phyloP scores from a whole-genome alignment of 768 basidiomycete genomes.

The Kwoniella mangroviensis region DNA sequence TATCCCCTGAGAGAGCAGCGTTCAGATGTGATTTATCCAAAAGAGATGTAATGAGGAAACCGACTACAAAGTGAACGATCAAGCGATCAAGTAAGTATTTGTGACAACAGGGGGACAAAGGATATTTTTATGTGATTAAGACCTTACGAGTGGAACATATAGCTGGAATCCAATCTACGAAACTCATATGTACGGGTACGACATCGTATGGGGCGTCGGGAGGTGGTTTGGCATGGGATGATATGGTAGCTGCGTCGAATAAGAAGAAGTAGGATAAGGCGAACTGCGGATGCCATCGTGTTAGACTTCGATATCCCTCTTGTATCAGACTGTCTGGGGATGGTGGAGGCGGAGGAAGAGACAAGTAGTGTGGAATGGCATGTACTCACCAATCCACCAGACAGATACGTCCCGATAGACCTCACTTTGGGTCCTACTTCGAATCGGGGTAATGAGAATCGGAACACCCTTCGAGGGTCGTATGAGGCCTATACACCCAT shows the following conservation, averaged over 20 bases:
- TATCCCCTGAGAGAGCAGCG: slow-evolving; percentile 65
- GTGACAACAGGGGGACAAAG: slow-evolving; percentile 13
- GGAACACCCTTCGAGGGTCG: slow-evolving; percentile 83
- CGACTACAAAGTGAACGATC: slow-evolving; percentile 61
- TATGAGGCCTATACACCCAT: slow-evolving; percentile 64
- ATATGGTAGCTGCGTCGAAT: slow-evolving; percentile 88
- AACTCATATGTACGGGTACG: slow-evolving; percentile 78
- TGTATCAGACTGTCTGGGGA: too few relatives aligned
- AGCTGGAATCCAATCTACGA: slow-evolving; percentile 97
- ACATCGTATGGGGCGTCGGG: slow-evolving; percentile 72
- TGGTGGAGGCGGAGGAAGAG: too few relatives aligned
- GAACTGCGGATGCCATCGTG: slow-evolving; percentile 65
- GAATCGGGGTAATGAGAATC: slow-evolving; percentile 79
- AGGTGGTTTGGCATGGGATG: slow-evolving; percentile 79
- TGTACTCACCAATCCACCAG: slow-evolving; percentile 83
- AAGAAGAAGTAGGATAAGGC: slow-evolving; percentile 94
- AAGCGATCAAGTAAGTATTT: not conserved
- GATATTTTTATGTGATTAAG: not conserved
- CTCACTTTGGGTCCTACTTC: slow-evolving; percentile 75
- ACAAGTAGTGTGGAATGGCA: too few relatives aligned
- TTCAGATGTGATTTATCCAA: slow-evolving; percentile 89
- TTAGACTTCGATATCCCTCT: too few relatives aligned
- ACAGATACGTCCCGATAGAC: slow-evolving; percentile 83
- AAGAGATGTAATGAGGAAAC: slow-evolving; percentile 87
- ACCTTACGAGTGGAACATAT: slow-evolving; percentile 74